A percentile compares a stretch with the other conserved stretches of the same genome.
Evolutionary conservation across 768 basidiomycete genomes (phyloP).

Genomic region (Hygrophorus russula): DNA sequence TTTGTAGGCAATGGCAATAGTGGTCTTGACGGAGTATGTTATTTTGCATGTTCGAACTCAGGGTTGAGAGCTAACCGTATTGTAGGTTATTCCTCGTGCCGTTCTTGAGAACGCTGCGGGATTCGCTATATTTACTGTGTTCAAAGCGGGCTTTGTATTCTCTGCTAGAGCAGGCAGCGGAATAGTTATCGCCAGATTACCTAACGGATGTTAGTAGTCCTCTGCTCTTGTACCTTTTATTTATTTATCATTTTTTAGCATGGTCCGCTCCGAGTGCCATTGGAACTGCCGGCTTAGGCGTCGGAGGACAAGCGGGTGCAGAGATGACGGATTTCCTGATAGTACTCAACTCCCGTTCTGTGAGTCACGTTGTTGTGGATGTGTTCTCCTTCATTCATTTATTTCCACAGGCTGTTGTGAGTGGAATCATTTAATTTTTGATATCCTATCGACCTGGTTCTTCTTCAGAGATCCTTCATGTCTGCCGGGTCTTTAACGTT

Average conservation of each 20-base stretch:
- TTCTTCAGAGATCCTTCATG: conserved; percentile 73
- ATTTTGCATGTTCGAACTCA: too few species aligned
- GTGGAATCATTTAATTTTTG: conserved; percentile 14
- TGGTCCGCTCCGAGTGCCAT: conserved; percentile 97
- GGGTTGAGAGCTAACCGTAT: neutral
- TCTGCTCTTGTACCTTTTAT: conserved; percentile 1
- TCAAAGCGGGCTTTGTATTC: conserved; percentile 67
- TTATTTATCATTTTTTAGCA: conserved; percentile 26
- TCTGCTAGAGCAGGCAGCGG: conserved; percentile 81
- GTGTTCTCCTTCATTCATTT: conserved; percentile 4
- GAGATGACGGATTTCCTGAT: conserved; percentile 89
- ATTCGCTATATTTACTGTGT: conserved; percentile 86
- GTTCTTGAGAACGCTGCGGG: conserved; percentile 46
- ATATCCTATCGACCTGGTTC: neutral
- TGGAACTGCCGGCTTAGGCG: conserved; percentile 81
- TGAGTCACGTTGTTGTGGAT: conserved; percentile 23
- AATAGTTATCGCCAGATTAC: conserved; percentile 75
- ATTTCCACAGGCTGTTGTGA: conserved; percentile 46
- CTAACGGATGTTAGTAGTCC: conserved; percentile 61
- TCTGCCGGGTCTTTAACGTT: conserved; percentile 82
- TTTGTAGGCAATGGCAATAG: conserved; percentile 77
- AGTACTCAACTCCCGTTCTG: conserved; percentile 74
- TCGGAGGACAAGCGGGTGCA: conserved; percentile 76
- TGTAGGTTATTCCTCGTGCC: conserved; percentile 30
- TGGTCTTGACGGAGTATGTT: conserved; percentile 58